Conservation (phyloP, 257 asterid genomes). For the Osmanthus fragrans region DNA sequence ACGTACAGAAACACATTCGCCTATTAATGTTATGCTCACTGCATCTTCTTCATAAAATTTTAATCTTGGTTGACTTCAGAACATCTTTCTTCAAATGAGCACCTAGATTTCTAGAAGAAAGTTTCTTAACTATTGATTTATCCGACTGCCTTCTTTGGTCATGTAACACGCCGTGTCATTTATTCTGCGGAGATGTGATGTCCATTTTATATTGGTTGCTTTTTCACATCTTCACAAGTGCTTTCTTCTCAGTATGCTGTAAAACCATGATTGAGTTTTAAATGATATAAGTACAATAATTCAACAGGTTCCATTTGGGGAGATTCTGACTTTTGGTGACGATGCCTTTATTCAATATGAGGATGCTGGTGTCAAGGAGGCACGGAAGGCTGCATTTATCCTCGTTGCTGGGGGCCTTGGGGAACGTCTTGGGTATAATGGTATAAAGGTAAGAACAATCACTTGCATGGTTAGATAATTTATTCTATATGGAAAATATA, state of each 20-base stretch:
- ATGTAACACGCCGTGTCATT: conserved; percentile 9
- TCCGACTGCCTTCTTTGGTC: conserved; percentile 7
- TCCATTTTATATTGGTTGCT: conserved; percentile 11
- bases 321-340: conserved; percentile 72
- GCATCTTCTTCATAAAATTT: conserved; percentile 1
- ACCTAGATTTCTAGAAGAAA: conserved; percentile 9
- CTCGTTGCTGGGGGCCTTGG: conserved; percentile 99
- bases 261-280: conserved; percentile 14
- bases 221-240: background rate
- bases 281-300: conserved; percentile 16
- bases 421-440: conserved; percentile 98
- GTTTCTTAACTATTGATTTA: background rate
- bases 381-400: conserved; percentile 87
- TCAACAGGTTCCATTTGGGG: conserved; percentile 93
- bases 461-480: background rate
- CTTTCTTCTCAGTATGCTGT: conserved; percentile 6
- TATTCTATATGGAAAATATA: background rate
- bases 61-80: conserved; percentile 12
- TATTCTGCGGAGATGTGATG: conserved; percentile 2
- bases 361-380: conserved; percentile 83
- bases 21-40: background rate
- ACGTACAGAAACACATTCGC: background rate
- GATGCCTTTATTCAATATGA: conserved; percentile 64
- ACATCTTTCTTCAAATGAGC: conserved; percentile 17
- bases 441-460: conserved; percentile 68